Base-by-base conservation (phyloP, 352 stramenopile genomes). In the Plasmopara halstedii region DNA sequence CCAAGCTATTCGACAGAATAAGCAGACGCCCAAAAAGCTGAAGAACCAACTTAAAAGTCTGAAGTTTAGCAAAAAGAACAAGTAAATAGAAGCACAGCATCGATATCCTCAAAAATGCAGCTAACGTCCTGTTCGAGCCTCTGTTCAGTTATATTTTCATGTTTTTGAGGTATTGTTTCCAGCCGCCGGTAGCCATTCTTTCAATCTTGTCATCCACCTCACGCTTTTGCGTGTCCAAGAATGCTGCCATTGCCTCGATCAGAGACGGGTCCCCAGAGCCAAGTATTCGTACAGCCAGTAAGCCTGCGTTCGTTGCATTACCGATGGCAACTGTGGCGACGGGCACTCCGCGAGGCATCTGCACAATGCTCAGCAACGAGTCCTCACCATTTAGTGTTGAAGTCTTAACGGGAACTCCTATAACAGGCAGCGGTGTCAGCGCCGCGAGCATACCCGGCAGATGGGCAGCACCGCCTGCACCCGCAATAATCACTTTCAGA, bases 241-340 rank as follows among this genome's bases (percentile, higher is more conserved):
- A 98, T 18, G 67, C 73, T 40, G 83, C 74, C 92, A 99, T 98
- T 32, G 85, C 80, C 14, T 82, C 67, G 42, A 89, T 58, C n/a
- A 69, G 60, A n/a, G 48, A 64, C 41, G 41, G 51, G 42, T 94
- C 77, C 35, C 72, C 47, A 21, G 68, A 83, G 23, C 83, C 94
- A 7, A 99, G 70, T 38, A 98, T 98, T 23, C 95, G 81, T 39
- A 98, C 89, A 19, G 96, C 96, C 43, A 99, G 59, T n/a, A 99
- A 62, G 20, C 95, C 96, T 0, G 96, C 96, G 71, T 99, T 99
- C 35, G 78, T 96, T 11, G 95, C 88, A 74, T 99, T 99, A 46
- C 95, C 95, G 57, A 99, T 99, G 2, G 94, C 95, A 11, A 99
- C 95, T 9, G 96, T 99, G 2, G 96, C 96, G 29, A 99, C 95